Percentiles rank a stretch among this genome's conserved stretches.
phyloP scores from a whole-genome alignment of 2,329 filamentous ascomycete genomes.

The Colletotrichum lini region DNA sequence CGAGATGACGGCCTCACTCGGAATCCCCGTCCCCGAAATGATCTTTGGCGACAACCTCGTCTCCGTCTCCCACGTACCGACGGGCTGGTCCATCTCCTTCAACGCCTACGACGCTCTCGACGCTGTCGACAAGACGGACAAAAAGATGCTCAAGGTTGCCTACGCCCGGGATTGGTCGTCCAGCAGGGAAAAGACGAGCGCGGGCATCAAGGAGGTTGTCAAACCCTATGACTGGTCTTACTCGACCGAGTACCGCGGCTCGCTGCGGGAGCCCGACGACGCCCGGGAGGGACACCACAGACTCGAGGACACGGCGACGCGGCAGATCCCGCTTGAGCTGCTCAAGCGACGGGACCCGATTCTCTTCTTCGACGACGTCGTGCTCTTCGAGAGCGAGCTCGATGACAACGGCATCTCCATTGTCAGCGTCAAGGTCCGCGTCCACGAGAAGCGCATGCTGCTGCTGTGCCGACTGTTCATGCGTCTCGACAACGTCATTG shows the following conservation, averaged over 20 bases:
- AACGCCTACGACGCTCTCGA: slow-evolving; percentile 90
- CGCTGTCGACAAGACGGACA: slow-evolving; percentile 92
- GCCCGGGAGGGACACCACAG: not conserved
- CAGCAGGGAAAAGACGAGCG: slow-evolving; percentile 79
- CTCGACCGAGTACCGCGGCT: slow-evolving; percentile 88
- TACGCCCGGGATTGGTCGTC: slow-evolving; percentile 89
- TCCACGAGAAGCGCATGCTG: slow-evolving; percentile 91
- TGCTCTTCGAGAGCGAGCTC: slow-evolving; percentile 97
- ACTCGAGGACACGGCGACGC: slow-evolving; percentile 45
- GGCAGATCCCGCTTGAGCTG: slow-evolving; percentile 84
- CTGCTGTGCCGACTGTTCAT: slow-evolving; percentile 91
- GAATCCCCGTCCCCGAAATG: slow-evolving; percentile 96
- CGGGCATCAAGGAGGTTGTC: slow-evolving; percentile 92
- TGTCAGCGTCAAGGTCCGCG: slow-evolving; percentile 89
- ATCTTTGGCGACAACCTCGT: slow-evolving; percentile 98
- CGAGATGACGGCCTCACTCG: slow-evolving; percentile 81
- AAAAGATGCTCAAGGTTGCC: slow-evolving; percentile 91
- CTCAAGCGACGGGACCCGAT: slow-evolving; percentile 93
- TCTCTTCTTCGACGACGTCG: slow-evolving; percentile 95
- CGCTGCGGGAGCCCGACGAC: slow-evolving; percentile 57
- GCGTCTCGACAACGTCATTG: slow-evolving; percentile 90
- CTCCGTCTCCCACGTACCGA: slow-evolving; percentile 78
- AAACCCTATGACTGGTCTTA: slow-evolving; percentile 99
- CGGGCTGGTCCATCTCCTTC: slow-evolving; percentile 86
- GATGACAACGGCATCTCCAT: slow-evolving; percentile 97